Base-by-base conservation (phyloP, 441 rosid genomes). In the Daphne laureola region DNA sequence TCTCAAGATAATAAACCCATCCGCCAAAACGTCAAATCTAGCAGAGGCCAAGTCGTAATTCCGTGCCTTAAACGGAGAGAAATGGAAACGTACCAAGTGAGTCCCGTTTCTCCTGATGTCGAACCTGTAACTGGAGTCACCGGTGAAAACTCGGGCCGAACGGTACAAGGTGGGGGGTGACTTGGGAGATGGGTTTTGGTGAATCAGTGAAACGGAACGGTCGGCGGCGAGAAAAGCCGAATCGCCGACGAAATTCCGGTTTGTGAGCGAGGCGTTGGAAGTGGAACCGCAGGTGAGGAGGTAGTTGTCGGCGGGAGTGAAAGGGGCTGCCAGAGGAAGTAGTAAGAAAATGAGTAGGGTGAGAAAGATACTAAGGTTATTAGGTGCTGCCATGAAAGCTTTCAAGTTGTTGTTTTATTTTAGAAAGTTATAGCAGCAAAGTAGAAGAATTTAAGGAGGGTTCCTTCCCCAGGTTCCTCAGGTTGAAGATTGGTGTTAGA, bases 31-130 rank as follows among this genome's bases (percentile, higher is more conserved):
- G 36, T 68, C 55, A 62, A 91, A 82, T 58, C 69, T 76, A 2
- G 90, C 87, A 18, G 77, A 63, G 9, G 51, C 51, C 49, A 91
- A 64, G 71, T 78, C 52, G 35, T 71, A 83, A 2, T n/a, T 40
- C n/a, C 56, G 72, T 67, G 79, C 77, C 57, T 38, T 49, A 66
- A 91, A 91, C 0, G 98, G 96, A 12, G 87, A 76, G 80, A 91
- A 87, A 73, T 91, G 98, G 59, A 87, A 73, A 64, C 98, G 96
- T 76, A 90, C 78, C 72, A 90, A 74, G 66, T 82, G 90, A 59
- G 76, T 68, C 78, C 91, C 94, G 40, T 73, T 74, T 44, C 46
- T 67, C 69, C 50, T 63, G 75, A 77, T 71, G 59, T 51, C 53
- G 71, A 90, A 74, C 75, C 63, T 69, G 73, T 90, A 90, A 46